phyloP scores from a whole-genome alignment of 257 asterid species.

The Rhazya stricta region DNA sequence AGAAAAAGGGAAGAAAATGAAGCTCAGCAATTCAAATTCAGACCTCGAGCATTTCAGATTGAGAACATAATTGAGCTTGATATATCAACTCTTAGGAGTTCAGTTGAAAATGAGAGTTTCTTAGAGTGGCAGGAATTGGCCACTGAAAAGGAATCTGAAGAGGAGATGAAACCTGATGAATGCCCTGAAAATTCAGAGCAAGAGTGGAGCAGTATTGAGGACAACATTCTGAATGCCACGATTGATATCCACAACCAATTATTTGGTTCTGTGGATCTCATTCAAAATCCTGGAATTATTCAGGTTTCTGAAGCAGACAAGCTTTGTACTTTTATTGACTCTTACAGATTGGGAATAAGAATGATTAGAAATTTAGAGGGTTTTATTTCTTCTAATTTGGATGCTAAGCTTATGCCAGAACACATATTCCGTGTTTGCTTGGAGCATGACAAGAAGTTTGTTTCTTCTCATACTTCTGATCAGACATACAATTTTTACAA shows the following conservation, averaged over 20 bases:
- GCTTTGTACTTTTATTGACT: constrained; percentile 50
- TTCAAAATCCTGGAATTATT: constrained; percentile 48
- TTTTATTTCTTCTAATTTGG: constrained; percentile 48
- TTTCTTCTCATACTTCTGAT: constrained; percentile 34
- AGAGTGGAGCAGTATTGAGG: constrained; percentile 59
- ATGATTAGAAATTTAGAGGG: constrained; percentile 58
- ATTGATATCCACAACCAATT: constrained; percentile 65
- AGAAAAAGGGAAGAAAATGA: constrained; percentile 43
- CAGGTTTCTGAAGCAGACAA: constrained; percentile 57
- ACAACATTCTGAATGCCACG: constrained; percentile 48
- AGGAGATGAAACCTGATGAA: constrained; percentile 41
- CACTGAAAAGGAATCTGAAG: constrained; percentile 49
- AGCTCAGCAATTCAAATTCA: constrained; percentile 62
- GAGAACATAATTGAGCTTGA: constrained; percentile 70
- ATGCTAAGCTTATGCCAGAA: constrained; percentile 78
- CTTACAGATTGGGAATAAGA: constrained; percentile 60
- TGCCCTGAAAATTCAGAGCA: constrained; percentile 46
- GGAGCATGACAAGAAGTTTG: constrained; percentile 64
- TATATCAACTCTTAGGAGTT: constrained; percentile 51
- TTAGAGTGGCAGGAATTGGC: constrained; percentile 75
- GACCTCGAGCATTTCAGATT: constrained; percentile 64
- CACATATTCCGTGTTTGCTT: constrained; percentile 74
- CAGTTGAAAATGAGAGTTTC: constrained; percentile 51
- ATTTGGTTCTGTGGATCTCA: constrained; percentile 75
- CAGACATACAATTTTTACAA: constrained; percentile 68